Percentiles rank a stretch among this genome's conserved stretches.
Evolutionary conservation across 2,329 filamentous ascomycete species (phyloP).

Genomic region (Clonostachys solani): DNA sequence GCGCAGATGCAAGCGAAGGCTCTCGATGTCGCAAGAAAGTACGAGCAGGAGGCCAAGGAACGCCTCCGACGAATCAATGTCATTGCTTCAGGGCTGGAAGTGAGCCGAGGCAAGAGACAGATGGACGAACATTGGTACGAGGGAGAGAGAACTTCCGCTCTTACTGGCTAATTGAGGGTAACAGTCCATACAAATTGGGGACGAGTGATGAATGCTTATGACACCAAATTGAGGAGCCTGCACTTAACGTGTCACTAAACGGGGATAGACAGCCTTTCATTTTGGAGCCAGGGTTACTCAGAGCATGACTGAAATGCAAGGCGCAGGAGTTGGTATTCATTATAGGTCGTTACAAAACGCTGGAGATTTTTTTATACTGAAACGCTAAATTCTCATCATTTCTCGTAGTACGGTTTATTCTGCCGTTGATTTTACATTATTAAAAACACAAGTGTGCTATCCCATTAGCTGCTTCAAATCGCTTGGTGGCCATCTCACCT

Average conservation of each 20-base stretch:
- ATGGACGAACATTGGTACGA: neutral
- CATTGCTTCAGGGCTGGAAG: conserved; percentile 69
- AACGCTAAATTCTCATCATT: neutral
- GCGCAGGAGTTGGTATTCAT: too few relatives aligned
- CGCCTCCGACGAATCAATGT: conserved; percentile 77
- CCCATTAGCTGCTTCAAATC: conserved; percentile 96
- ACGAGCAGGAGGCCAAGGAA: conserved; percentile 71
- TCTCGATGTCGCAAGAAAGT: conserved; percentile 63
- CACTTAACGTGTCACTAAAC: too few relatives aligned
- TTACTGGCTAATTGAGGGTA: neutral
- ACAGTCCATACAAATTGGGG: neutral
- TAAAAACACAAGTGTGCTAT: conserved; percentile 6
- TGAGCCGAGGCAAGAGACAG: conserved; percentile 27
- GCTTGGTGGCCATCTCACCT: conserved; percentile 92
- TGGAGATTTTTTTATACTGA: neutral
- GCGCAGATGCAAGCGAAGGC: conserved; percentile 66
- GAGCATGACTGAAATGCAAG: too few relatives aligned
- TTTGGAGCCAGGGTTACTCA: too few relatives aligned
- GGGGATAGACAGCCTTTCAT: too few relatives aligned
- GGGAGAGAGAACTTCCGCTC: neutral
- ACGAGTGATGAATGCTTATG: too few relatives aligned
- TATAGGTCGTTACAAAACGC: too few relatives aligned
- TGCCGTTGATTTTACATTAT: too few relatives aligned
- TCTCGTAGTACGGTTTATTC: too few relatives aligned
- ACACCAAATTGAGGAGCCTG: too few relatives aligned